phyloP scores from a whole-genome alignment of 1,284 basidiomycete species.

The Moesziomyces sp. region DNA sequence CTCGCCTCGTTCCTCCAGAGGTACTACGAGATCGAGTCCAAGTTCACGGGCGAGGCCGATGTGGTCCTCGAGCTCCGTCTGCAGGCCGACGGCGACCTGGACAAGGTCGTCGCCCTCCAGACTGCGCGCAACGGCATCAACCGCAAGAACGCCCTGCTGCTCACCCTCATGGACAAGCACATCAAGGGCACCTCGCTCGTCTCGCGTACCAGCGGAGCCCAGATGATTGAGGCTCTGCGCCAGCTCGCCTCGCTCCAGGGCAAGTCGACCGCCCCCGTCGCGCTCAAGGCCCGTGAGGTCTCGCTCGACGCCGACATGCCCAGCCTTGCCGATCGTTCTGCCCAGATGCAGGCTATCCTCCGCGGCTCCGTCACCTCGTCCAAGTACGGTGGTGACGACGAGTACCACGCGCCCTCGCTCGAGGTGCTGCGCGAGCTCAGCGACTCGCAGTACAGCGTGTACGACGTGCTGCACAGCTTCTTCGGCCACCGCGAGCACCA shows the following conservation, averaged over 20 bases:
- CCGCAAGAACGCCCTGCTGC: slow-evolving; percentile 88
- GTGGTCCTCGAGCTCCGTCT: slow-evolving; percentile 90
- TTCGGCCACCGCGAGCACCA: slow-evolving; percentile 79
- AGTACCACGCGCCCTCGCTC: slow-evolving; percentile 74
- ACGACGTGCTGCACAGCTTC: slow-evolving; percentile 95
- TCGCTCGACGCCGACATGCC: slow-evolving; percentile 95
- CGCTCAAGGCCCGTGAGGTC: slow-evolving; percentile 96
- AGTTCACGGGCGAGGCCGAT: slow-evolving; percentile 91
- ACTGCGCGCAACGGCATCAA: slow-evolving; percentile 95
- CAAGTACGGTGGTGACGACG: slow-evolving; percentile 83
- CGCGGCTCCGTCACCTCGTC: slow-evolving; percentile 85
- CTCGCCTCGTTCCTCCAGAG: slow-evolving; percentile 78
- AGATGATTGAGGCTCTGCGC: slow-evolving; percentile 58
- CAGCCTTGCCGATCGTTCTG: slow-evolving; percentile 90
- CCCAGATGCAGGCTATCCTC: slow-evolving; percentile 94
- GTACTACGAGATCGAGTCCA: slow-evolving; percentile 86
- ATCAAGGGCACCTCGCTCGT: slow-evolving; percentile 58
- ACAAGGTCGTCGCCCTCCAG: slow-evolving; percentile 86
- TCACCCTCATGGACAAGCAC: slow-evolving; percentile 81
- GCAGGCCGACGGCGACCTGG: slow-evolving; percentile 89
- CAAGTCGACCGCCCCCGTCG: slow-evolving; percentile 70
- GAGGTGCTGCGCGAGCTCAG: slow-evolving; percentile 92
- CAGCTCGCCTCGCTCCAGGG: slow-evolving; percentile 78
- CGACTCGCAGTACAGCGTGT: slow-evolving; percentile 96
- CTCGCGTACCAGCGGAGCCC: slow-evolving; percentile 48